phyloP scores from a whole-genome alignment of 2,329 filamentous ascomycete genomes.

The Chaetomium sp. region DNA sequence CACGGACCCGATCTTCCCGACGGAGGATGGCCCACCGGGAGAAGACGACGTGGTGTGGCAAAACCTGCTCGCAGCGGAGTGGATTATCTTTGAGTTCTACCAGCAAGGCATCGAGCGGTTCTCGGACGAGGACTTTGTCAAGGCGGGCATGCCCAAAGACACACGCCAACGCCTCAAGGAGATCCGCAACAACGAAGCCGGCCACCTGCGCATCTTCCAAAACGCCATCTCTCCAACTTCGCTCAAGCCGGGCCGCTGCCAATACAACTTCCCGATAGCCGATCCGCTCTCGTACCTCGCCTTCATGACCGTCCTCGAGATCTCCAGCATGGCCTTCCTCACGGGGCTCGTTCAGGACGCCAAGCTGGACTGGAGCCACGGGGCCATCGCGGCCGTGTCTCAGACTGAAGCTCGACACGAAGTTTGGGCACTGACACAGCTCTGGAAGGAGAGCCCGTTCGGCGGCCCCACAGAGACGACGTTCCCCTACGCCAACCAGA shows the following conservation, averaged over 20 bases:
- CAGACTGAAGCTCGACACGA: slow-evolving; percentile 21
- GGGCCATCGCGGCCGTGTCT: slow-evolving; percentile 18
- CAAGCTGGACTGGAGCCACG: not conserved
- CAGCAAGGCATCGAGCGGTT: slow-evolving; percentile 21
- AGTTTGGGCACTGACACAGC: slow-evolving; percentile 18
- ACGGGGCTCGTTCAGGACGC: slow-evolving; percentile 18
- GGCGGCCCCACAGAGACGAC: slow-evolving; percentile 18
- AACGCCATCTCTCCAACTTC: slow-evolving; percentile 21
- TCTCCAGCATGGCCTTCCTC: slow-evolving; percentile 21
- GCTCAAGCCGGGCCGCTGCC: slow-evolving; percentile 20
- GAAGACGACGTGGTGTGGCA: slow-evolving; percentile 20
- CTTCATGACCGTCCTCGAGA: slow-evolving; percentile 19
- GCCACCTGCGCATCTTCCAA: slow-evolving; percentile 23
- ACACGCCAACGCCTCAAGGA: slow-evolving; percentile 19
- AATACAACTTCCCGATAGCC: slow-evolving; percentile 19
- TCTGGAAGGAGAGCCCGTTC: slow-evolving; percentile 18
- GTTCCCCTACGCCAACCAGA: slow-evolving; percentile 21
- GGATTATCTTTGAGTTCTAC: slow-evolving; percentile 24
- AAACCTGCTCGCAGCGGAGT: slow-evolving; percentile 20
- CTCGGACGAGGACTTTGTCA: slow-evolving; percentile 13
- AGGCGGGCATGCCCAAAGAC: slow-evolving; percentile 11
- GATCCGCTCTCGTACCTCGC: slow-evolving; percentile 15
- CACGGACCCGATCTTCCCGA: slow-evolving; percentile 19
- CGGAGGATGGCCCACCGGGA: slow-evolving; percentile 13
- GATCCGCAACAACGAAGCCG: slow-evolving; percentile 24